Evolutionary conservation across 208 protist species (phyloP), one percentile per base, ranked within the genome.

Genomic region (Trypanosoma vivax): DNA sequence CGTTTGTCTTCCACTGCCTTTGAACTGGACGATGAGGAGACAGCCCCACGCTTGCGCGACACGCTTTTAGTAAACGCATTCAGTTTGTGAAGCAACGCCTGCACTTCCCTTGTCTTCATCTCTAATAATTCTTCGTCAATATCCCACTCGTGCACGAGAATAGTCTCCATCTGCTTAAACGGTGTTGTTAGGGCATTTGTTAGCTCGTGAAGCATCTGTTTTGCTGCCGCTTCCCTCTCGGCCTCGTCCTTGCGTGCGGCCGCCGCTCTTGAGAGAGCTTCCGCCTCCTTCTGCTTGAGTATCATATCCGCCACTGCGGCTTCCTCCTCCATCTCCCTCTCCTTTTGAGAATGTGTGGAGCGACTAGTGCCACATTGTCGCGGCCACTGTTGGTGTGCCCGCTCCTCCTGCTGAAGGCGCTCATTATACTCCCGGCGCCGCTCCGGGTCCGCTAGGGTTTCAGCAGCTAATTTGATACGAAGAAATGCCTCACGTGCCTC

Each of bases 81-180:
- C 5, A 92, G 54, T 40, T 77, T 52, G 21, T 42, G 29, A 49
- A 92, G 55, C 40, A 92, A 59, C 33, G 45, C 40, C 38, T 57
- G 51, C 9, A 88, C 67, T 21, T 92, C 84, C 23, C 28, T 25
- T 29, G 56, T 52, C 50, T 89, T 92, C 65, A 83, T 73, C n/a
- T 19, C 39, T 34, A 92, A 56, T 39, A 84, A 52, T 1, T 84
- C 80, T 46, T 64, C 72, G 30, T 85, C 74, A 16, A 92, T 72
- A 42, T 89, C 76, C 79, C 80, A 89, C 30, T 88, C 80, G 11
- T 70, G 63, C 24, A 92, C 65, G 19, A 92, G 38, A 47, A 70
- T 73, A 19, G 49, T 49, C 63, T 89, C 78, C 75, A 89, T 81
- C 52, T 70, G 60, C 21, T 69, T 63, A 42, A 87, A 79, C 9